Base-by-base conservation (phyloP, 192 early-diverging fungal species). In the Backusella macrospora region DNA sequence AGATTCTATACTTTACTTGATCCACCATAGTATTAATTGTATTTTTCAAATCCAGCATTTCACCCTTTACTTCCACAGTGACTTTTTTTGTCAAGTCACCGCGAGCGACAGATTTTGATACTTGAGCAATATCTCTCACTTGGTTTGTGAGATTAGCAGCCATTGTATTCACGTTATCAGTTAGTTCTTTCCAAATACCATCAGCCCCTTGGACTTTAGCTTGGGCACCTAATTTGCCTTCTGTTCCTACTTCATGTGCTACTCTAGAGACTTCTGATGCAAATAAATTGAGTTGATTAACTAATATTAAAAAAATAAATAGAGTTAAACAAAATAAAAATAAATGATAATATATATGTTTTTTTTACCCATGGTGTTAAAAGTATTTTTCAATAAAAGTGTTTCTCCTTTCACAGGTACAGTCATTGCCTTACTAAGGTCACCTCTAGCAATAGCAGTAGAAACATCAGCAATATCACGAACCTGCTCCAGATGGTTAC, bases 351-450 rank as follows among this genome's bases (percentile, higher is more conserved):
- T 9, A 21, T 45, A n/a, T 40, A 29, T 39, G 40, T 29, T 18
- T 39, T 21, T n/a, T 73, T 88, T 87, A 82, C 89, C 92, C 87
- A 94, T 90, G 2, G 81, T 85, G 74, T 94, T 94, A 37, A 94
- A 90, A 1, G 90, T 92, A 37, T 87, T 80, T 73, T 94, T 94
- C 0, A 94, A 79, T 62, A 89, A 86, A 15, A 86, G 81, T 23
- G 91, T 92, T 72, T 94, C 93, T 18, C 93, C 93, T 69, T 88
- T 85, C 6, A 90, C 89, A 64, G 84, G 85, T 0, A 89, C 88
- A 0, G 83, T 85, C 18, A 94, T 90, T 70, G 89, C 88, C 74
- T 86, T 83, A 46, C 86, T 90, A 39, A 92, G 79, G 78, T 92
- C 90, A 16, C 90, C 91, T 46, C 84, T 82, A 5, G 88, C 89